phyloP scores from a whole-genome alignment of 2,329 filamentous ascomycete species.

The Stachybotrys chlorohalonatus region DNA sequence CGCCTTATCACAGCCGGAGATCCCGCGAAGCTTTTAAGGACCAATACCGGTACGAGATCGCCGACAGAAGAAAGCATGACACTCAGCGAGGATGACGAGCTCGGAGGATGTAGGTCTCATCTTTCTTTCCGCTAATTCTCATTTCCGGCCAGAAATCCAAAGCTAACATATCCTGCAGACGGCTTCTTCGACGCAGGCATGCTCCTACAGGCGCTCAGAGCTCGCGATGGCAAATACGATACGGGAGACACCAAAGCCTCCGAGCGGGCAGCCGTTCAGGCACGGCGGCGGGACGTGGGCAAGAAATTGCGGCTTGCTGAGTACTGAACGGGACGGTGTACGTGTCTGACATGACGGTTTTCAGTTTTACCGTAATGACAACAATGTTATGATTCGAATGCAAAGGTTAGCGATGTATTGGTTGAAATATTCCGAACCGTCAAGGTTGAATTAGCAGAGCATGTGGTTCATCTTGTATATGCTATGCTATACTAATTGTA shows the following conservation, averaged over 20 bases:
- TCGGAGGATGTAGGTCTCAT: slow-evolving; percentile 77
- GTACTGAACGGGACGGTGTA: slow-evolving; percentile 35
- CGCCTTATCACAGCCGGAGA: slow-evolving; percentile 57
- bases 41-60: slow-evolving; percentile 42
- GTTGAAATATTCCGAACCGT: too few species aligned
- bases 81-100: slow-evolving; percentile 75
- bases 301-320: slow-evolving; percentile 65
- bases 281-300: slow-evolving; percentile 58
- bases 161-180: slow-evolving; percentile 47
- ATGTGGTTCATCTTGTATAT: too few species aligned
- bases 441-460: too few species aligned
- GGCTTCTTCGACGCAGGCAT: slow-evolving; percentile 97
- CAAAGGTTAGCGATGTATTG: background rate
- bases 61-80: slow-evolving; percentile 61
- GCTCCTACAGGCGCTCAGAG: slow-evolving; percentile 80
- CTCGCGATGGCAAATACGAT: slow-evolving; percentile 48
- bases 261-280: slow-evolving; percentile 50
- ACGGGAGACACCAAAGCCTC: slow-evolving; percentile 42
- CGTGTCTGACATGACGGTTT: background rate
- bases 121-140: background rate
- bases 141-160: background rate
- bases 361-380: too few species aligned
- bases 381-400: background rate
- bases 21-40: slow-evolving; percentile 28
- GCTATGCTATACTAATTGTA: too few species aligned